These are phyloP conservation scores for Xylariaceae sp. DNA, from an alignment of 2,329 filamentous ascomycete species.

Conservation along the genomic window DNA sequence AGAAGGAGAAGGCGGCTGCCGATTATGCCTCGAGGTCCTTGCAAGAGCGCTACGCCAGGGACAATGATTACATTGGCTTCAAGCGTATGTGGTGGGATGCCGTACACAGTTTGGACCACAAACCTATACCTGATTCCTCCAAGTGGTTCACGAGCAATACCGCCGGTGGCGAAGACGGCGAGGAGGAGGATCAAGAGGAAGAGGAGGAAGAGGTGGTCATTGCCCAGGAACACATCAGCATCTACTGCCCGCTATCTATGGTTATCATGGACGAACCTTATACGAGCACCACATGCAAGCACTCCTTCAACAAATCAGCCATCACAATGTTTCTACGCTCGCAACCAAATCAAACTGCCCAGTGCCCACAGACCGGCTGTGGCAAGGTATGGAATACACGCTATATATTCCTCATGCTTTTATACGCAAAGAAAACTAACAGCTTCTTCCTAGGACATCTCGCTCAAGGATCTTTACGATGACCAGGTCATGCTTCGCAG, in stretches of 20 bases:
- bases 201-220: conserved; percentile 66
- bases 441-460: conserved; percentile 39
- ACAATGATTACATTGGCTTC: conserved; percentile 57
- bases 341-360: conserved; percentile 34
- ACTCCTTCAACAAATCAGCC: conserved; percentile 63
- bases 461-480: conserved; percentile 47
- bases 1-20: conserved; percentile 34
- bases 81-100: conserved; percentile 54
- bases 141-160: conserved; percentile 46
- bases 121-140: conserved; percentile 47
- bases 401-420: neutral
- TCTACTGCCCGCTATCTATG: conserved; percentile 65
- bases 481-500: conserved; percentile 53
- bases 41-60: conserved; percentile 46
- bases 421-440: conserved; percentile 3
- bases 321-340: conserved; percentile 49
- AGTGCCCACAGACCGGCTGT: conserved; percentile 64
- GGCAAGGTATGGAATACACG: conserved; percentile 40
- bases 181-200: conserved; percentile 37
- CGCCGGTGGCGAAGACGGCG: conserved; percentile 31
- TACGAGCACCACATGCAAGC: conserved; percentile 61
- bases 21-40: conserved; percentile 40
- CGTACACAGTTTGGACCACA: conserved; percentile 42
- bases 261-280: conserved; percentile 59
- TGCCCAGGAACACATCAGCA: conserved; percentile 55